These are phyloP conservation scores for Botryotinia calthae DNA, from an alignment of 2,329 filamentous ascomycete species.

Conservation along the genomic window DNA sequence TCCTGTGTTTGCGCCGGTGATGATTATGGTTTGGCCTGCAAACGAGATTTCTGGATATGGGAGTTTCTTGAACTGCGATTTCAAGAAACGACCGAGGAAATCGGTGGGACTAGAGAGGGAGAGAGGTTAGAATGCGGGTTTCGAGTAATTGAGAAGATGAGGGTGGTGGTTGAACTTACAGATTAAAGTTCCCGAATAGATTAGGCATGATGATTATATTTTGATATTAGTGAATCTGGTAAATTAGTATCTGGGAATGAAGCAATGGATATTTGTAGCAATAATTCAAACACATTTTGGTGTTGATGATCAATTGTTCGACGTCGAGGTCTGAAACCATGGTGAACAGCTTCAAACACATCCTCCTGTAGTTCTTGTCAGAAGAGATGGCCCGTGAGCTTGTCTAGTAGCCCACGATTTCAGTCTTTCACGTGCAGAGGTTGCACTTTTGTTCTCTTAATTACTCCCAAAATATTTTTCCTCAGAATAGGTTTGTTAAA, in stretches of 20 bases:
- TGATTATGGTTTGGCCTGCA: conserved; percentile 41
- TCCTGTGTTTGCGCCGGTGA: conserved; percentile 51
- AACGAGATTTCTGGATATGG: conserved; percentile 30
- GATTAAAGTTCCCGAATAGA: conserved; percentile 25
- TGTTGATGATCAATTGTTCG: neutral
- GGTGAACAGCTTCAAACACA: conserved; percentile 3
- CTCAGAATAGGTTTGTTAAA: no score
- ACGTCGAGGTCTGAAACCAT: neutral
- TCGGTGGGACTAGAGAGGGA: conserved; percentile 14
- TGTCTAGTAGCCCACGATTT: neutral
- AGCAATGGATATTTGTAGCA: neutral
- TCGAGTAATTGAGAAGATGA: neutral
- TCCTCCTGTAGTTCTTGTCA: neutral
- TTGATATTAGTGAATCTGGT: neutral
- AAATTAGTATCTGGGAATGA: neutral
- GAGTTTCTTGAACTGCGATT: conserved; percentile 33
- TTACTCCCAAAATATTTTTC: no score
- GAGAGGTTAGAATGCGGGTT: conserved; percentile 2
- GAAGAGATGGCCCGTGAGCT: conserved; percentile 6
- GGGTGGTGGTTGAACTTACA: conserved; percentile 19
- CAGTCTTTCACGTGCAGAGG: neutral
- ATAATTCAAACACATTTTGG: neutral
- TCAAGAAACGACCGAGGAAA: conserved; percentile 33
- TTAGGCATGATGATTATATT: conserved; percentile 14
- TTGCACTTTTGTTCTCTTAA: no score